Evolutionary conservation across 164 flowering plant species (phyloP), one percentile per base, ranked within the genome.

Genomic region (Chimonanthus salicifolius): DNA sequence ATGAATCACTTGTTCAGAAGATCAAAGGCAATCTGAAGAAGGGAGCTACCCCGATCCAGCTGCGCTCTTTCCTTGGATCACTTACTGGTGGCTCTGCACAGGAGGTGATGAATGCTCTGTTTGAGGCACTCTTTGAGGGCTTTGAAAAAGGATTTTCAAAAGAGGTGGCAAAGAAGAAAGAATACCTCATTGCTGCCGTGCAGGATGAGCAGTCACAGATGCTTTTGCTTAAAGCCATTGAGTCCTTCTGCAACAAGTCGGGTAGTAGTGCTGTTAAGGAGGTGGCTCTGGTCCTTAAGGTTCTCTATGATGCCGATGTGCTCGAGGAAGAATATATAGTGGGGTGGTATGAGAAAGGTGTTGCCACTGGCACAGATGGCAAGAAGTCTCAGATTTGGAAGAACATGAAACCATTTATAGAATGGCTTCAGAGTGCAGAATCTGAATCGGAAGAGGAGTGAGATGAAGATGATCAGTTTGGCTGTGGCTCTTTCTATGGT

Each of bases 391-490:
- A 71, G 60, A 73, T 90, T 4, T 89, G 91, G 93, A 90, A 88
- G 85, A 86, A 85, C 68, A 81, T 75, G 5, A 82, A 84, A 76
- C 91, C 95, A 0, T 88, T 90, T 72, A 78, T 89, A 9, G 90
- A 86, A 63, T 90, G 95, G 95, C 88, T 90, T 11, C 88, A 87
- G 87, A 89, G 78, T 74, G 96, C 96, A 0, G 93, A 91, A 73
- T 89, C 96, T 3, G 96, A 89, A 54, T 68, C 92, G 0, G 96
- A 91, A 16, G 88, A 83, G 45, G 71, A 71, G 65, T 70, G 62
- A 73, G 60, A 54, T 54, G 60, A 33, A 33, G 33, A 33, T 33
- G 33, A 33, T 33, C 33, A 33, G 33, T 33, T 33, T 33, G 33
- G 33, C 33, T 33, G 33, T 33, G 1, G 33, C 33, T 33, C 33